Conservation (phyloP, 176 grass and related monocot species). For the Elaeis guineensis region DNA sequence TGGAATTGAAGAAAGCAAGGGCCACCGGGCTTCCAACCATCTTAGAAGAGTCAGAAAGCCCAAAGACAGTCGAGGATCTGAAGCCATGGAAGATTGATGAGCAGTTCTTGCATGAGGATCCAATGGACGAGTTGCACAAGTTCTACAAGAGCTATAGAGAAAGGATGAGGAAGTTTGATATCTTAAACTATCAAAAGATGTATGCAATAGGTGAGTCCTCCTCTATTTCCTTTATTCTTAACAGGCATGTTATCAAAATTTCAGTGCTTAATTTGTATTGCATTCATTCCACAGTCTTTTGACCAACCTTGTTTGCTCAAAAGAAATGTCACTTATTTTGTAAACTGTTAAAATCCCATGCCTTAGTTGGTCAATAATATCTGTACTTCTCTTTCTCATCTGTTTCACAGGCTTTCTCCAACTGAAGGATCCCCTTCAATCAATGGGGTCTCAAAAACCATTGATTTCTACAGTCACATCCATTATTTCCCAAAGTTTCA, state of each 20-base stretch:
- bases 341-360: background rate
- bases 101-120: conserved; percentile 72
- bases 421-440: conserved; percentile 53
- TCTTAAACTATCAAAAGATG: conserved; percentile 86
- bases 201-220: conserved; percentile 73
- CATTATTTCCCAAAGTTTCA: conserved; percentile 64
- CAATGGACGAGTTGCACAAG: conserved; percentile 87
- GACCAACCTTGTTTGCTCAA: too few relatives aligned
- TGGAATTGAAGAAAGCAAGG: conserved; percentile 80
- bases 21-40: conserved; percentile 67
- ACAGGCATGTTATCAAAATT: conserved; percentile 3
- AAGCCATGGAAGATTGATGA: conserved; percentile 81
- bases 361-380: too few relatives aligned
- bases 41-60: conserved; percentile 71
- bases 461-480: conserved; percentile 53
- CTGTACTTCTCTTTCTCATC: background rate
- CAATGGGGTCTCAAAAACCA: conserved; percentile 42
- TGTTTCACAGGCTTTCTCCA: conserved; percentile 63
- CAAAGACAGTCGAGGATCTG: conserved; percentile 68
- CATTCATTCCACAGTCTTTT: too few relatives aligned
- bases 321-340: too few relatives aligned
- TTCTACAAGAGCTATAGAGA: conserved; percentile 93
- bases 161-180: conserved; percentile 97
- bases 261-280: background rate
- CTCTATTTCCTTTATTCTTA: background rate